Percentiles rank a stretch among this genome's conserved stretches.
Evolutionary conservation across 768 basidiomycete species (phyloP).

Genomic region (Stropharia rugosoannulata): DNA sequence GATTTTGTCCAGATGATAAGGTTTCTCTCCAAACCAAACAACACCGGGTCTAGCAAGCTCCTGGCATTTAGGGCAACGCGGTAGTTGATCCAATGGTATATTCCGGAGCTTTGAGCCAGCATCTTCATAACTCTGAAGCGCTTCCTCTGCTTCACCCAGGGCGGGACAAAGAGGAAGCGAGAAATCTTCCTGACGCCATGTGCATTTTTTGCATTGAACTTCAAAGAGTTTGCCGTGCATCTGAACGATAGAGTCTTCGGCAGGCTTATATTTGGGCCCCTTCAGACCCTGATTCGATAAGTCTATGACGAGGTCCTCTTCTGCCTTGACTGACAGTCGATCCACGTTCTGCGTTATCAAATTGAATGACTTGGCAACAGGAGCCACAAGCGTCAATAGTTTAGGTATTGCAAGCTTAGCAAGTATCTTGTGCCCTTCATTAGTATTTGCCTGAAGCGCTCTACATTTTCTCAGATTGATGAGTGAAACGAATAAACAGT

Average conservation of each 20-base stretch:
- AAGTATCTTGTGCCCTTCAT: constrained; percentile 41
- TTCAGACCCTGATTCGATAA: neutral
- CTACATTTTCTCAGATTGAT: constrained; percentile 6
- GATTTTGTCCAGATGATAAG: constrained; percentile 30
- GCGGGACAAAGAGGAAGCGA: constrained; percentile 5
- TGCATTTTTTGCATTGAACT: constrained; percentile 30
- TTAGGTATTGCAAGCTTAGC: constrained; percentile 33
- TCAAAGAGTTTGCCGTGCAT: constrained; percentile 52
- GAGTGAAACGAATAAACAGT: neutral
- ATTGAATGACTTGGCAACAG: constrained; percentile 23
- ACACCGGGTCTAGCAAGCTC: constrained; percentile 37
- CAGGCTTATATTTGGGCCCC: neutral
- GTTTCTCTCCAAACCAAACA: constrained; percentile 43
- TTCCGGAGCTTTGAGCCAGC: constrained; percentile 4
- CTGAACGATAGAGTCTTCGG: constrained; percentile 29
- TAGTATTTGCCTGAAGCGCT: constrained; percentile 38
- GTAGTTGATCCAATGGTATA: neutral
- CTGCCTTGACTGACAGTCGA: constrained; percentile 32
- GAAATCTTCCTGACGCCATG: constrained; percentile 6
- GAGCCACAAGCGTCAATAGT: constrained; percentile 27
- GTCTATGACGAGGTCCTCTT: constrained; percentile 16
- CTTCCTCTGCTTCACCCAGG: constrained; percentile 2
- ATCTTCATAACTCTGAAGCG: neutral
- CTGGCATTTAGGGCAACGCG: constrained; percentile 16
- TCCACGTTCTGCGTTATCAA: constrained; percentile 47